Base-by-base conservation (phyloP, 352 stramenopile genomes). In the Blastocystis sp. region DNA sequence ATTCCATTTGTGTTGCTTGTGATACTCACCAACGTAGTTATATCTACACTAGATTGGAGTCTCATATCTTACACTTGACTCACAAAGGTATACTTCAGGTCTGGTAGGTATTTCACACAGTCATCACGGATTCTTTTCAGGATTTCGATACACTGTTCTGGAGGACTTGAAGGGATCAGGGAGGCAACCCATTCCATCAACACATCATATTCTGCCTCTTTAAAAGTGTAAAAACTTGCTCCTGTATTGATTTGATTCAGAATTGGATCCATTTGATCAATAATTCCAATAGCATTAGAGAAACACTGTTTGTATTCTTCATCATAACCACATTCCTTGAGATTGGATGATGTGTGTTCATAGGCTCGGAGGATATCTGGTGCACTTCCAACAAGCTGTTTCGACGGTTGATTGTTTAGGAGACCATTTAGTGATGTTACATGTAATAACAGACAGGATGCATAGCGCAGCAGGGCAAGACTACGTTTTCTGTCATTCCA, bases 141-240 rank as follows among this genome's bases (percentile, higher is more conserved):
- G 3, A 67, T 29, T 24, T 63, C 71, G 19, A 83, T 21, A 56
- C 24, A 77, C 29, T 77, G 32, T 24, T 52, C 43, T 19, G n/a
- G 37, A 24, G 27, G 37, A 29, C 54, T 39, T 32, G 27, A 39
- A 11, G 71, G 16, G 46, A 83, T 32, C 29, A 46, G 49, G 24
- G 58, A 29, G 54, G 56, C 46, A n/a, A 65, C 29, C 71, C 71
- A 83, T 27, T 14, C 71, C 71, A 83, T 66, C 21, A 83, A 54
- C 27, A 83, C 12, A 14, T 83, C 71, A 43, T 83, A 83, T 27
- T 83, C 71, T 16, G 51, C 71, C 29, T 83, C 71, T 29, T 83
- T 83, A 56, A 52, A 83, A 6, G 49, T 43, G 71, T 67, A 83
- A 49, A 83, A 66, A 65, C 46, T 43, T 1, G 29, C 51, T 35